phyloP scores from a whole-genome alignment of 257 asterid species.

The Capsicum rhomboideum region DNA sequence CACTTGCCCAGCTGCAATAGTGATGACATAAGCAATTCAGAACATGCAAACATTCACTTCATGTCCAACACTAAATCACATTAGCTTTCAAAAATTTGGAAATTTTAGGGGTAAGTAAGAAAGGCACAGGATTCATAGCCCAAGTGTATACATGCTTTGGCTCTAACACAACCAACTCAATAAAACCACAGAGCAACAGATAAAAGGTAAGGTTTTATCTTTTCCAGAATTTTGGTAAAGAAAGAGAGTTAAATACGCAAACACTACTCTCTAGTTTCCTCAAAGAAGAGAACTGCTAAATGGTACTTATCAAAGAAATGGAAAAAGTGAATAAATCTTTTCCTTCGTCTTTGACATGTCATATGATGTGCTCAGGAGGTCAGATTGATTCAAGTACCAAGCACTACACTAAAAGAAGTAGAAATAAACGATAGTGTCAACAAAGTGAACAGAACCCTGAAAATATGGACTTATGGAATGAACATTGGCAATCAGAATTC shows the following conservation, averaged over 20 bases:
- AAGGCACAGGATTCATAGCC: neutral
- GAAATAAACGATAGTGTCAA: neutral
- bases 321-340: neutral
- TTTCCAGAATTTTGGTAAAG: neutral
- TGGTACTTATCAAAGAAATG: neutral
- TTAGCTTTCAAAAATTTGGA: neutral
- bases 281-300: neutral
- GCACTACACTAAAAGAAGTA: neutral
- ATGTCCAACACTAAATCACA: neutral
- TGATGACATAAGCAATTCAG: neutral
- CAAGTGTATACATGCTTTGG: neutral
- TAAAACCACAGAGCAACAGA: neutral
- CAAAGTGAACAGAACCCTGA: neutral
- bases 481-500: neutral
- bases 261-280: neutral
- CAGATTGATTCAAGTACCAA: neutral
- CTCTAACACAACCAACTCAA: neutral
- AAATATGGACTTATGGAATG: neutral
- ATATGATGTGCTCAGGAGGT: neutral
- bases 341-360: neutral
- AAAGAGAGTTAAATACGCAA: neutral
- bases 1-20: slow-evolving; percentile 87
- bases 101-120: neutral
- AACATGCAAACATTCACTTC: neutral
- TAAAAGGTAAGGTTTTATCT: neutral